Base-by-base conservation (phyloP, 2,329 filamentous ascomycete genomes). In the Trichoderma sp. region DNA sequence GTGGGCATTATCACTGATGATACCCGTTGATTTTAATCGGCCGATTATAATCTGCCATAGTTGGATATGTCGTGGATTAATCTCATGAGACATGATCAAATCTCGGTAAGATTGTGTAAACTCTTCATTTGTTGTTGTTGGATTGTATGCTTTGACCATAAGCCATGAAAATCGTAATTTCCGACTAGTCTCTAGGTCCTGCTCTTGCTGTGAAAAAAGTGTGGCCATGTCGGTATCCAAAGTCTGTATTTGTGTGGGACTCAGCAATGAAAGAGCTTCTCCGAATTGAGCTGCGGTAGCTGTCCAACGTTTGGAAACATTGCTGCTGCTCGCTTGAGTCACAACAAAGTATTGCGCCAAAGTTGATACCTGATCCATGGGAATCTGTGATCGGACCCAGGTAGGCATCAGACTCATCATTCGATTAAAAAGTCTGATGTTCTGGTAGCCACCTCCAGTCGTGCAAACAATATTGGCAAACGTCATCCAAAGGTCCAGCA, bases 101-200 rank as follows among this genome's bases (percentile, higher is more conserved):
- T 23, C 32, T n/a, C 53, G 65, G 23, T 74, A 74, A 2, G 65
- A 62, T 9, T 59, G 43, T 36, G 73, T 34, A 26, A 78, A 74
- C 4, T 68, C 63, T n/a, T 73, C 32, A 13, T 70, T 73, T 11
- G 73, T 73, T 7, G 68, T 43, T 5, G 57, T 30, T 8, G 72
- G 17, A 28, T 74, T 72, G 43, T 76, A 71, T 1, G 76, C 74
- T 58, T 73, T 73, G 62, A 73, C 73, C 2, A 76, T 47, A 6
- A 78, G 65, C 77, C 76, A 78, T 3, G 75, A 70, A 58, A 75
- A 76, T 1, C 72, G 73, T 50, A 75, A 36, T 17, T 71, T 71
- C 50, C 68, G 57, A 2, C 59, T 57, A 20, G 13, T 69, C n/a
- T 74, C 72, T 3, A 65, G 20, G n/a, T 17, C 26, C 17, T 23